phyloP scores from a whole-genome alignment of 1,284 basidiomycete genomes.

The Lignosus rhinocerotis region DNA sequence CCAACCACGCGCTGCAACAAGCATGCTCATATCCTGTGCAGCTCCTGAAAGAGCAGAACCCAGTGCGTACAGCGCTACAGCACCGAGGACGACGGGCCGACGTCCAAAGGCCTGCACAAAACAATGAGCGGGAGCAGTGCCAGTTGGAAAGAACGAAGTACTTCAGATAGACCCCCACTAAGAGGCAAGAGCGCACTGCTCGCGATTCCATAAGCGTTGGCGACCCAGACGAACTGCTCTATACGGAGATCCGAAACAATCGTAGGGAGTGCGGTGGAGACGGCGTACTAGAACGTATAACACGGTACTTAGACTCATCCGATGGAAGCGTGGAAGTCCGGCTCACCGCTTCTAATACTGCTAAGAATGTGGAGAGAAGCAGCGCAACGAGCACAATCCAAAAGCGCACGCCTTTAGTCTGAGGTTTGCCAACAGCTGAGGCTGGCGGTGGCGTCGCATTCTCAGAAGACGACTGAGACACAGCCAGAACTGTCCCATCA shows the following conservation, averaged over 20 bases:
- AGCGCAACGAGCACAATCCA: slow-evolving; percentile 12
- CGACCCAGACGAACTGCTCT: slow-evolving; percentile 32
- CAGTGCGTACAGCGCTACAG: neutral
- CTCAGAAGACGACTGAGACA: no score
- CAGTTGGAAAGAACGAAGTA: neutral
- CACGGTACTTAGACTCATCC: neutral
- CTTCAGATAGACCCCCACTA: slow-evolving; percentile 24
- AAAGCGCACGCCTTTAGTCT: slow-evolving; percentile 11
- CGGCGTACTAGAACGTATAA: slow-evolving; percentile 15
- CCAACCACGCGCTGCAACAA: slow-evolving; percentile 40
- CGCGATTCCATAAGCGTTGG: slow-evolving; percentile 28
- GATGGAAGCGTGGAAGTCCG: neutral
- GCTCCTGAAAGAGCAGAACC: slow-evolving; percentile 36
- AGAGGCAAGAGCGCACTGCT: slow-evolving; percentile 29
- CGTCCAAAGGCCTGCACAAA: slow-evolving; percentile 6
- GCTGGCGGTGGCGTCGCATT: no score
- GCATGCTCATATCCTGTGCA: slow-evolving; percentile 42
- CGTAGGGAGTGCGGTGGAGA: slow-evolving; percentile 35
- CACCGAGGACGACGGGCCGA: slow-evolving; percentile 2
- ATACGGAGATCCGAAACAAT: slow-evolving; percentile 33
- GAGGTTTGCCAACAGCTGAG: neutral
- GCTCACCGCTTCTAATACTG: slow-evolving; percentile 18
- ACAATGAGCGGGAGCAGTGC: neutral
- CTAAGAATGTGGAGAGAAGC: slow-evolving; percentile 6
- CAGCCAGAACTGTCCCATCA: no score